Conservation (phyloP, 768 basidiomycete species). For the Tricholoma flavovirens region DNA sequence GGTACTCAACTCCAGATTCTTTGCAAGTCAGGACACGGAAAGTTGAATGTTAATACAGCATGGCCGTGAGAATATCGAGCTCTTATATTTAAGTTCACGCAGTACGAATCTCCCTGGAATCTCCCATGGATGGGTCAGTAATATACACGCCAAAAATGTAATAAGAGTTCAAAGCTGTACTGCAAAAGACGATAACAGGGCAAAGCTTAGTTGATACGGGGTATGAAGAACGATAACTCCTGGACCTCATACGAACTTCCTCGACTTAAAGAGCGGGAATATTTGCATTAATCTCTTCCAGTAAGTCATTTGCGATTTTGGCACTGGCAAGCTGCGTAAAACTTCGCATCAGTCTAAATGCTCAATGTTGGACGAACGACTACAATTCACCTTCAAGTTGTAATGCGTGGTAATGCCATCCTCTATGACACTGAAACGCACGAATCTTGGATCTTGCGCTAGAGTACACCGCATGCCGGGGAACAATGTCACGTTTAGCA, state of each 20-base stretch:
- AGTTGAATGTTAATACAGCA: too few species aligned
- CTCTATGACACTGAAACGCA: constrained; percentile 72
- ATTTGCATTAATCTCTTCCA: constrained; percentile 50
- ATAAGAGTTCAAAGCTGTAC: not conserved
- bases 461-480: constrained; percentile 68
- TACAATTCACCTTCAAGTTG: constrained; percentile 58
- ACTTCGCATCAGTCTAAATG: not conserved
- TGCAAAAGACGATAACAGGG: not conserved
- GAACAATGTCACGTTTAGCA: constrained; percentile 74
- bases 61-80: too few species aligned
- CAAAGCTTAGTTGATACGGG: not conserved
- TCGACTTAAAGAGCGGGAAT: constrained; percentile 31
- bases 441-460: constrained; percentile 74
- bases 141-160: not conserved
- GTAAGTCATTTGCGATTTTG: constrained; percentile 64
- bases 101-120: too few species aligned
- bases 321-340: constrained; percentile 52
- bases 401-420: constrained; percentile 57
- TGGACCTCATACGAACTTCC: not conserved
- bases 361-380: not conserved
- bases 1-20: not conserved
- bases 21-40: not conserved
- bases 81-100: too few species aligned
- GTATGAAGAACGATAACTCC: not conserved
- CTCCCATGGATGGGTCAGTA: not conserved